phyloP scores from a whole-genome alignment of 1,284 basidiomycete genomes.

The Hymenochaete sp. region DNA sequence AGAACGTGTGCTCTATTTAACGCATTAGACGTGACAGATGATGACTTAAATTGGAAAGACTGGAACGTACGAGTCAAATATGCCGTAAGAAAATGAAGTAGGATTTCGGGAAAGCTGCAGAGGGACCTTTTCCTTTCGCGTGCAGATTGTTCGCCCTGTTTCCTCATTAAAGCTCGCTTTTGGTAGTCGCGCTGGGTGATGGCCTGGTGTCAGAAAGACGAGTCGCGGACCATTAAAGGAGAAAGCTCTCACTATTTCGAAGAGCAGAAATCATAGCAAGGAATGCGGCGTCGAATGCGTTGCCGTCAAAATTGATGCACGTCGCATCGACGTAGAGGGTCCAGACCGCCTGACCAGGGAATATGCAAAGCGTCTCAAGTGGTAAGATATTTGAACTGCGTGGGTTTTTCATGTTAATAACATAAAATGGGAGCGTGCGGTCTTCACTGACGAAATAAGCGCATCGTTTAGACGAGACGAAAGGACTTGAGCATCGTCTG shows the following conservation, averaged over 20 bases:
- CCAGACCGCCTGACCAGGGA: slow-evolving; percentile 78
- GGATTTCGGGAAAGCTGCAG: slow-evolving; percentile 47
- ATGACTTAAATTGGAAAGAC: background rate
- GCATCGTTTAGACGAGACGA: slow-evolving; percentile 76
- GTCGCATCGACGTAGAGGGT: slow-evolving; percentile 88
- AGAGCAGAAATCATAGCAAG: slow-evolving; percentile 84
- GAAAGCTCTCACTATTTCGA: slow-evolving; percentile 56
- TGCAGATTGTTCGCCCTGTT: slow-evolving; percentile 57
- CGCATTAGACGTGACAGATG: background rate
- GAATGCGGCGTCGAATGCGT: slow-evolving; percentile 85
- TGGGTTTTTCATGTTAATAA: slow-evolving; percentile 2
- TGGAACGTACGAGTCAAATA: slow-evolving; percentile 63
- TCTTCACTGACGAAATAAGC: slow-evolving; percentile 51
- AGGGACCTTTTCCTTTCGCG: slow-evolving; percentile 40
- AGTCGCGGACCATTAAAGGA: slow-evolving; percentile 15
- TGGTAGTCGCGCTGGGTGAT: slow-evolving; percentile 59
- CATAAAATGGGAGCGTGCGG: slow-evolving; percentile 3
- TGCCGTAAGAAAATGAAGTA: slow-evolving; percentile 67
- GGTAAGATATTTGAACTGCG: slow-evolving; percentile 64
- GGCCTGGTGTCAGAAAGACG: background rate
- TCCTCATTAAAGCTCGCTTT: slow-evolving; percentile 68
- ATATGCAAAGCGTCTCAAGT: slow-evolving; percentile 67
- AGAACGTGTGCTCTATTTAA: slow-evolving; percentile 55
- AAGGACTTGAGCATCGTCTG: slow-evolving; percentile 84
- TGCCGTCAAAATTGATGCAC: slow-evolving; percentile 96